A percentile compares a stretch with the other conserved stretches of the same genome.
Evolutionary conservation across 2,329 filamentous ascomycete genomes (phyloP).

Genomic region (Teratosphaeria zuluensis): DNA sequence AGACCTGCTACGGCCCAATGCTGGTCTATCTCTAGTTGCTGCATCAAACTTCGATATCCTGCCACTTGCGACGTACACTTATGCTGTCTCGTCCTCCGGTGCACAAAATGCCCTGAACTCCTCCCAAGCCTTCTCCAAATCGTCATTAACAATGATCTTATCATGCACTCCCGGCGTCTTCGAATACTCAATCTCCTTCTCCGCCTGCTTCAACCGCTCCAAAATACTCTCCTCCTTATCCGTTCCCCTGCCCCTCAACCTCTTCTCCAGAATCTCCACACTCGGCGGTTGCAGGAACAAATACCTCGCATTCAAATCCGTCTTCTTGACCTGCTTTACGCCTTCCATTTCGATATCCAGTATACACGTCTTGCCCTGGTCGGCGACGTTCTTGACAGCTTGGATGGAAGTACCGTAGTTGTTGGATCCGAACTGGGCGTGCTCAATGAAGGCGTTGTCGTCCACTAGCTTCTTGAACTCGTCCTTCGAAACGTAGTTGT

Average conservation of each 20-base stretch:
- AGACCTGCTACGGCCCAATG: not conserved
- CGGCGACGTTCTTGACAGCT: conserved; percentile 66
- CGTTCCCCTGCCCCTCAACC: conserved; percentile 66
- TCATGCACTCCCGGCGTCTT: conserved; percentile 58
- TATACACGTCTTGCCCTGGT: conserved; percentile 63
- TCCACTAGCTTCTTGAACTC: conserved; percentile 59
- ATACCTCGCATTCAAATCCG: conserved; percentile 65
- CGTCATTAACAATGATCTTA: conserved; percentile 56
- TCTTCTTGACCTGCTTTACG: conserved; percentile 83
- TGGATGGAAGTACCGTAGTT: conserved; percentile 75
- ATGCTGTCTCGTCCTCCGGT: conserved; percentile 7
- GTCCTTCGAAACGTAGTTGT: conserved; percentile 63
- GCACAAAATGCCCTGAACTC: conserved; percentile 34
- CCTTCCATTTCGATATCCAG: conserved; percentile 98
- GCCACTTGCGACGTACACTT: not conserved
- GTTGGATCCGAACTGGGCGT: conserved; percentile 77
- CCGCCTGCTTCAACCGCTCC: conserved; percentile 61
- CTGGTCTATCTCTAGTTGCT: not conserved
- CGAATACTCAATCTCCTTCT: conserved; percentile 64
- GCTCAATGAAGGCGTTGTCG: conserved; percentile 72
- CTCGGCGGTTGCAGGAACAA: conserved; percentile 77
- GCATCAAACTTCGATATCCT: not conserved
- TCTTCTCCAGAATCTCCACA: conserved; percentile 61
- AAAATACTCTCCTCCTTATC: conserved; percentile 63
- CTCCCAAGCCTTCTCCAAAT: conserved; percentile 47